Evolutionary conservation across 306 rosid species (phyloP).

Genomic region (Gastrolobium bilobum): DNA sequence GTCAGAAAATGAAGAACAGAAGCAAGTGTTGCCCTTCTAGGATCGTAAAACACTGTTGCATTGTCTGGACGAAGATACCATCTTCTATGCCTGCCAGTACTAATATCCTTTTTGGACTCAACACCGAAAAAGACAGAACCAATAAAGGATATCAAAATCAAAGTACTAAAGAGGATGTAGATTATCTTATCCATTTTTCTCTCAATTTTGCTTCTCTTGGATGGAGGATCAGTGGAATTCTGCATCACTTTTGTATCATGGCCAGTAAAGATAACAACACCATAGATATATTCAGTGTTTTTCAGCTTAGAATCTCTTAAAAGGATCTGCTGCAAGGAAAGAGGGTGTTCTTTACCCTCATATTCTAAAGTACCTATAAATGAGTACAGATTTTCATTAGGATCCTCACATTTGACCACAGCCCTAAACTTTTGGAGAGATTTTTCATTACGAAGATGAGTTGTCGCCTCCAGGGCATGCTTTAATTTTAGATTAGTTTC

Average conservation of each 20-base stretch:
- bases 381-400: conserved; percentile 86
- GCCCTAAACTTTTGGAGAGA: conserved; percentile 67
- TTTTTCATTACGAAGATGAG: conserved; percentile 62
- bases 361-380: conserved; percentile 72
- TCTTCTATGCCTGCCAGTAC: conserved; percentile 57
- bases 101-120: conserved; percentile 64
- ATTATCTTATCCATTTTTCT: conserved; percentile 88
- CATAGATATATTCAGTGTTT: conserved; percentile 79
- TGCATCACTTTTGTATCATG: conserved; percentile 94
- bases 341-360: conserved; percentile 61
- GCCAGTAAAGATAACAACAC: conserved; percentile 85
- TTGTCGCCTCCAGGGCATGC: conserved; percentile 74
- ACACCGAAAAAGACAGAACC: conserved; percentile 77
- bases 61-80: conserved; percentile 87
- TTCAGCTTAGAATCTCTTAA: conserved; percentile 91
- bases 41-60: conserved; percentile 64
- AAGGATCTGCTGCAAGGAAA: conserved; percentile 82
- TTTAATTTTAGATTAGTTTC: conserved; percentile 92
- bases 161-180: conserved; percentile 79
- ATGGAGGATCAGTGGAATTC: conserved; percentile 86
- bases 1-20: conserved; percentile 81
- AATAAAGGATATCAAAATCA: conserved; percentile 71
- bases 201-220: conserved; percentile 93
- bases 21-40: conserved; percentile 67
- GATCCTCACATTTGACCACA: conserved; percentile 84